These are phyloP conservation scores for Kwoniella sp. DNA, from an alignment of 768 basidiomycete genomes.

Conservation along the genomic window DNA sequence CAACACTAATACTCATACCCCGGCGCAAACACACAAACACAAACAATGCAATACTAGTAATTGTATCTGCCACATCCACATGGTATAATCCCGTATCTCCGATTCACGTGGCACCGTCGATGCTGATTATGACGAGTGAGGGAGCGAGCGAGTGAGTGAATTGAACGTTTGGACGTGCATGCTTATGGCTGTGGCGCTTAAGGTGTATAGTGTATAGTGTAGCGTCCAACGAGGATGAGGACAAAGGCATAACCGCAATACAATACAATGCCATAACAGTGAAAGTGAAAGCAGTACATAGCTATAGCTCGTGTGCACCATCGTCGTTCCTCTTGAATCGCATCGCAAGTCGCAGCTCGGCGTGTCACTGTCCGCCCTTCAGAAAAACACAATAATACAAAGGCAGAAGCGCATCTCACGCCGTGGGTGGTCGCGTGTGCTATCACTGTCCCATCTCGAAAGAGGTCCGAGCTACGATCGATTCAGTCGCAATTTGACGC, in stretches of 20 bases:
- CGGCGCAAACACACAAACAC: neutral
- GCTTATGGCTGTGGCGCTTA: neutral
- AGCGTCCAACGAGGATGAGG: neutral
- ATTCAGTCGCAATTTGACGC: neutral
- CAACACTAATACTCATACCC: neutral
- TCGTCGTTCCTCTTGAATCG: too few species aligned
- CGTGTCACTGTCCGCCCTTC: too few species aligned
- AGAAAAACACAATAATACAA: neutral
- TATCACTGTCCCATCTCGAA: neutral
- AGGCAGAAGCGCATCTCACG: neutral
- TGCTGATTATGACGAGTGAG: neutral
- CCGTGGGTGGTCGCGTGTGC: neutral
- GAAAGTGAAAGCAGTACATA: neutral
- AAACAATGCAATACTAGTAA: too few species aligned
- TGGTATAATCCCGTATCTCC: neutral
- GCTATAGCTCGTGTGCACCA: too few species aligned
- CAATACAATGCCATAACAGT: too few species aligned
- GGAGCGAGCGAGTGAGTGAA: neutral
- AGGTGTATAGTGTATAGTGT: too few species aligned
- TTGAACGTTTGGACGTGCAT: neutral
- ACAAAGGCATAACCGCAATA: conserved; percentile 1
- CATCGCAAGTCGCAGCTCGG: too few species aligned
- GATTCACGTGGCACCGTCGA: neutral
- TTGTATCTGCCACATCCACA: too few species aligned
- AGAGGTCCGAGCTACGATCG: neutral